Evolutionary conservation across 768 basidiomycete species (phyloP).

Genomic region (Leccinellum luteum): DNA sequence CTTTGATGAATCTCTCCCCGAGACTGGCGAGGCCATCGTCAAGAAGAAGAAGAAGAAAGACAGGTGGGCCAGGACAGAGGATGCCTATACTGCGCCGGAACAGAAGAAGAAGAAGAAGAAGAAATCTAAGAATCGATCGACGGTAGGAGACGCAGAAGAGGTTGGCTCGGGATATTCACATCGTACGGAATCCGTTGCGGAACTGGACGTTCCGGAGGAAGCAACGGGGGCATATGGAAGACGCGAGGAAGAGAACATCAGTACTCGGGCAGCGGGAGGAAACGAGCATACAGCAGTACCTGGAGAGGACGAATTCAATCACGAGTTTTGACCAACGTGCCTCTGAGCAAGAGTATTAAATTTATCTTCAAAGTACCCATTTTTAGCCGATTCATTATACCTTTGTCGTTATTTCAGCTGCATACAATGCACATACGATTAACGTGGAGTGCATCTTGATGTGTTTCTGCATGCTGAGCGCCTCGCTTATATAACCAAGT

Average conservation of each 20-base stretch:
- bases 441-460: too few relatives aligned
- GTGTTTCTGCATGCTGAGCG: too few relatives aligned
- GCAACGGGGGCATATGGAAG: slow-evolving; percentile 61
- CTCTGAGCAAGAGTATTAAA: neutral
- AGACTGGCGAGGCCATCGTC: slow-evolving; percentile 38
- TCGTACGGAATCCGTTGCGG: slow-evolving; percentile 37
- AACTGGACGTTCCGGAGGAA: slow-evolving; percentile 62
- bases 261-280: slow-evolving; percentile 11
- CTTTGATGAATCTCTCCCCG: slow-evolving; percentile 57
- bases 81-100: slow-evolving; percentile 57
- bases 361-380: slow-evolving; percentile 10
- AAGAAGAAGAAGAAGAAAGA: slow-evolving; percentile 81
- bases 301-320: slow-evolving; percentile 58
- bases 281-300: slow-evolving; percentile 13
- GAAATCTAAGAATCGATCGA: slow-evolving; percentile 52
- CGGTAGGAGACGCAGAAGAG: slow-evolving; percentile 34
- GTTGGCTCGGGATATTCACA: slow-evolving; percentile 33
- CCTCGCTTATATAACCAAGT: neutral
- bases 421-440: too few relatives aligned
- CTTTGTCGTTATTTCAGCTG: neutral
- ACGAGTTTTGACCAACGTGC: slow-evolving; percentile 51
- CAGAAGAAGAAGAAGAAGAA: slow-evolving; percentile 59
- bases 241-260: slow-evolving; percentile 10
- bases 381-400: neutral
- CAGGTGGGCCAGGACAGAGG: slow-evolving; percentile 83